These are phyloP conservation scores for Claviceps sp. DNA, from an alignment of 2,329 filamentous ascomycete genomes.

Conservation along the genomic window DNA sequence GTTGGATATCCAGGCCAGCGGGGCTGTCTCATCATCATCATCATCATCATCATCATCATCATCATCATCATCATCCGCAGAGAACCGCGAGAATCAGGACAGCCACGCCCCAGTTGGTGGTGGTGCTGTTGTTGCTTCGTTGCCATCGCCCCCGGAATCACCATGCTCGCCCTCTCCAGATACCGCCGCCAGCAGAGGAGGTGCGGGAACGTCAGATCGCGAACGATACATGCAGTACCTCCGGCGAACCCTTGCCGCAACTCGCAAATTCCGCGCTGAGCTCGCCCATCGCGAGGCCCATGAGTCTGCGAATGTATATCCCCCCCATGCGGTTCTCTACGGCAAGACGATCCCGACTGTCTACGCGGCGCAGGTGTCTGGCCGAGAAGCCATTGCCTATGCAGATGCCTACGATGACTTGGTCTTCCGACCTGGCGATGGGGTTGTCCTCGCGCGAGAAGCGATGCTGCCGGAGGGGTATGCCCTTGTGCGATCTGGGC, in stretches of 20 bases:
- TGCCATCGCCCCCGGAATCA: slow-evolving; percentile 10
- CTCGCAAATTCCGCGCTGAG: slow-evolving; percentile 63
- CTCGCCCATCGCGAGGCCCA: slow-evolving; percentile 48
- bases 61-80: slow-evolving; percentile 7
- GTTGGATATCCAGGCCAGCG: not conserved
- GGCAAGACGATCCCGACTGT: slow-evolving; percentile 79
- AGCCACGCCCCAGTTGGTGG: too few relatives aligned
- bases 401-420: slow-evolving; percentile 76
- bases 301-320: slow-evolving; percentile 58
- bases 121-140: slow-evolving; percentile 6
- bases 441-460: slow-evolving; percentile 73
- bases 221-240: slow-evolving; percentile 49
- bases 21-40: slow-evolving; percentile 1
- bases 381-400: slow-evolving; percentile 59
- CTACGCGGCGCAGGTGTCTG: slow-evolving; percentile 62
- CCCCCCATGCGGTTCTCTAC: slow-evolving; percentile 72
- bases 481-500: slow-evolving; percentile 54
- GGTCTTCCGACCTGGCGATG: slow-evolving; percentile 76
- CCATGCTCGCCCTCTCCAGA: slow-evolving; percentile 6
- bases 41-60: slow-evolving; percentile 5
- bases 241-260: slow-evolving; percentile 55
- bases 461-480: slow-evolving; percentile 80
- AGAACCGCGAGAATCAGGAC: not conserved
- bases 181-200: not conserved
- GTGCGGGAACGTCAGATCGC: slow-evolving; percentile 11